These are phyloP conservation scores for Candida takata DNA, from an alignment of 805 yeast species.

Conservation along the genomic window DNA sequence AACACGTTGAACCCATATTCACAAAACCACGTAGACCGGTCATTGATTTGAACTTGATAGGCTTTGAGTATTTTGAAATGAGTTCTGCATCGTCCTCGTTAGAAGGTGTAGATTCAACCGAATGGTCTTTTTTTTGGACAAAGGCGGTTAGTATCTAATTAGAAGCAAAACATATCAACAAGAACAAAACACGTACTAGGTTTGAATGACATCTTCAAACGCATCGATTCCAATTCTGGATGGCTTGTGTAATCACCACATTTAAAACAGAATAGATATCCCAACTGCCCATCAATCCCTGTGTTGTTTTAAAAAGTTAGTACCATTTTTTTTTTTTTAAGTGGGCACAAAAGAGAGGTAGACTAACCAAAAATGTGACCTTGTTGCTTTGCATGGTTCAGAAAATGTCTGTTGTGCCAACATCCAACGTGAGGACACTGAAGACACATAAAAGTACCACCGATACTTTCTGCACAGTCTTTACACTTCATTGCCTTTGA, in stretches of 20 bases:
- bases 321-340: slow-evolving; percentile 9
- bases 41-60: slow-evolving; percentile 40
- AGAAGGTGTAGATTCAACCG: no score
- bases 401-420: slow-evolving; percentile 41
- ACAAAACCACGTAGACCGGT: slow-evolving; percentile 85
- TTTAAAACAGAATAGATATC: slow-evolving; percentile 69
- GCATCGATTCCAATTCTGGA: slow-evolving; percentile 44
- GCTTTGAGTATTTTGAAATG: slow-evolving; percentile 28
- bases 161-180: no score
- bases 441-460: slow-evolving; percentile 51
- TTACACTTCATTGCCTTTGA: slow-evolving; percentile 42
- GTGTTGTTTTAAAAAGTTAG: no score
- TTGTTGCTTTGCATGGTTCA: slow-evolving; percentile 36
- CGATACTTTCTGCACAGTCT: slow-evolving; percentile 36
- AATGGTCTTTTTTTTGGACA: no score
- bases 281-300: slow-evolving; percentile 63
- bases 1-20: slow-evolving; percentile 96
- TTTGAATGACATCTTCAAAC: slow-evolving; percentile 22
- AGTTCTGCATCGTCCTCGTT: slow-evolving; percentile 15
- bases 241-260: slow-evolving; percentile 71
- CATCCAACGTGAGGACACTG: slow-evolving; percentile 80
- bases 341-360: background rate
- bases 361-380: slow-evolving; percentile 49
- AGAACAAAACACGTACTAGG: background rate
- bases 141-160: no score